These are phyloP conservation scores for Vitis rotundifolia DNA, from an alignment of 164 flowering plant genomes.

Conservation along the genomic window DNA sequence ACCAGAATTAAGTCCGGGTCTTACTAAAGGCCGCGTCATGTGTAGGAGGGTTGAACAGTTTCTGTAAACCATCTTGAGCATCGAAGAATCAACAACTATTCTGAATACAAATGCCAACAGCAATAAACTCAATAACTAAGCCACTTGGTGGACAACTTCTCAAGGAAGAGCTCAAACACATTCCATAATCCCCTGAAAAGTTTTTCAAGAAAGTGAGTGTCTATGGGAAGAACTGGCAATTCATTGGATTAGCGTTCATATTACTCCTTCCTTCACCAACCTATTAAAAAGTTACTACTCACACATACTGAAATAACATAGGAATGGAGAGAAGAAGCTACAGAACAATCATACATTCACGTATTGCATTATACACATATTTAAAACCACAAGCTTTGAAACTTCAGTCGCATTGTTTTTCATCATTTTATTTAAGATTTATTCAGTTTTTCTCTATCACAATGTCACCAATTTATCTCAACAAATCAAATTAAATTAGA, in stretches of 20 bases:
- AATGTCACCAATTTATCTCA: no score
- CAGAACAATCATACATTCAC: neutral
- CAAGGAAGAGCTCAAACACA: conserved; percentile 95
- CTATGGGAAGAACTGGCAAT: conserved; percentile 2
- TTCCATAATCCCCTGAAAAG: conserved; percentile 88
- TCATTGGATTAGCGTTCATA: conserved; percentile 29
- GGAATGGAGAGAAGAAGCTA: no score
- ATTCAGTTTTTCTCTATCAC: no score
- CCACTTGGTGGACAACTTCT: conserved; percentile 70
- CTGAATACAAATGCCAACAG: conserved; percentile 85
- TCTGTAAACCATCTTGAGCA: conserved; percentile 82
- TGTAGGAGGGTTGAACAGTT: conserved; percentile 57
- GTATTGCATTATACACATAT: neutral
- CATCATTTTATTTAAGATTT: no score
- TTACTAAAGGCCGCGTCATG: conserved; percentile 81
- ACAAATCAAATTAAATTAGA: no score
- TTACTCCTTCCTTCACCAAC: conserved; percentile 10
- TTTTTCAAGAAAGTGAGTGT: conserved; percentile 3
- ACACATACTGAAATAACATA: no score
- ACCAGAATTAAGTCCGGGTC: conserved; percentile 81
- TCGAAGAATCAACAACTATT: conserved; percentile 92
- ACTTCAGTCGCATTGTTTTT: conserved; percentile 71
- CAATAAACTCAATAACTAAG: conserved; percentile 85
- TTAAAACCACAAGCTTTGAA: conserved; percentile 52
- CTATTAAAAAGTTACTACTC: no score